Evolutionary conservation across 176 grass and related monocot genomes (phyloP).

Genomic region (Aegilops longissima): DNA sequence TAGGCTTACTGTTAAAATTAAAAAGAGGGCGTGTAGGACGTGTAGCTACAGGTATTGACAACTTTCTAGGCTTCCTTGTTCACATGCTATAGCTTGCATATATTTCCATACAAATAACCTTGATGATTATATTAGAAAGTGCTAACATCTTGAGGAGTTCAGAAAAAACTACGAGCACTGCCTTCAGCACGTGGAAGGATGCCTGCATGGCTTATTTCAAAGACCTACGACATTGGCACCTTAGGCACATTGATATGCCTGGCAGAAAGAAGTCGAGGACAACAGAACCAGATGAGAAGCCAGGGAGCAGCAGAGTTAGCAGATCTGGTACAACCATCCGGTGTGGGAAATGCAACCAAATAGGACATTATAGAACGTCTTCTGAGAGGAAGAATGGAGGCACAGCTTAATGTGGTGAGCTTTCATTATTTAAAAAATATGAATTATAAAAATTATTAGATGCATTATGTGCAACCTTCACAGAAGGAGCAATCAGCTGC

Average conservation of each 20-base stretch:
- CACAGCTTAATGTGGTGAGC: no score
- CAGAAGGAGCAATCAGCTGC: no score
- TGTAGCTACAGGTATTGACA: slow-evolving; percentile 12
- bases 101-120: not conserved
- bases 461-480: no score
- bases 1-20: not conserved
- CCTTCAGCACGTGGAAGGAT: not conserved
- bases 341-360: not conserved
- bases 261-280: not conserved
- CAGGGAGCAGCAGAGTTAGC: not conserved
- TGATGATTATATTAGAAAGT: not conserved
- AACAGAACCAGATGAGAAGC: no score
- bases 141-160: no score
- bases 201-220: not conserved
- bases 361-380: no score
- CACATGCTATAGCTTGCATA: slow-evolving; percentile 18
- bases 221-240: not conserved
- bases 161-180: no score
- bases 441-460: no score
- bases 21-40: not conserved
- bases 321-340: not conserved
- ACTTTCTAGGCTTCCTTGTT: not conserved
- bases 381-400: no score
- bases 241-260: no score
- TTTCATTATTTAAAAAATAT: no score